These are phyloP conservation scores for Ephemerocybe angulata DNA, from an alignment of 768 basidiomycete genomes.

Conservation along the genomic window DNA sequence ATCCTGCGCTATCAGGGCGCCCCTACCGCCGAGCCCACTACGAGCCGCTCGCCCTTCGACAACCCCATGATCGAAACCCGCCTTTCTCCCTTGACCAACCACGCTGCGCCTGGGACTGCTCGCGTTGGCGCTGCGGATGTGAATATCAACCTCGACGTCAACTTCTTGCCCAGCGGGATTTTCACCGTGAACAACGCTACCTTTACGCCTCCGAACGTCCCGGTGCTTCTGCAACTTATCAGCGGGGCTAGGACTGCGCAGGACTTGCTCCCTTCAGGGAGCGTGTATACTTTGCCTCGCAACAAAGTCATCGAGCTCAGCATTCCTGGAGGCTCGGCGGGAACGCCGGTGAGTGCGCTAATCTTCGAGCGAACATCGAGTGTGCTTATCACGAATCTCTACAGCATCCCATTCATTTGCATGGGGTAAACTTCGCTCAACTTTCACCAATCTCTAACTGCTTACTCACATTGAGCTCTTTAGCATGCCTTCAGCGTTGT, in stretches of 20 bases:
- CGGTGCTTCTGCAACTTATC: conserved; percentile 22
- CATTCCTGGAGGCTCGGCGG: conserved; percentile 23
- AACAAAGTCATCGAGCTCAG: conserved; percentile 33
- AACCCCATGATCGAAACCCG: conserved; percentile 30
- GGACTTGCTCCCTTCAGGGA: conserved; percentile 4
- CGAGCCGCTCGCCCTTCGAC: conserved; percentile 13
- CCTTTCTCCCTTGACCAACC: conserved; percentile 35
- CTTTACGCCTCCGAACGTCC: conserved; percentile 4
- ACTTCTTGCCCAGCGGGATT: conserved; percentile 3
- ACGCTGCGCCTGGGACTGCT: conserved; percentile 29
- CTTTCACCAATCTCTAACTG: background rate
- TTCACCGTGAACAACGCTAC: conserved; percentile 7
- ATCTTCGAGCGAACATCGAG: background rate
- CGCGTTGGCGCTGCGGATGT: conserved; percentile 41
- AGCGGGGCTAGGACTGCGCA: conserved; percentile 21
- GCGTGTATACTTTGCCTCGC: conserved; percentile 2
- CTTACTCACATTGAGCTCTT: background rate
- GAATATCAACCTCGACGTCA: conserved; percentile 32
- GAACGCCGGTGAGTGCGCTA: conserved; percentile 22
- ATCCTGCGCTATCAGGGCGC: conserved; percentile 49
- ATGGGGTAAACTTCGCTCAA: conserved; percentile 19
- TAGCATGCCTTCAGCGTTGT: conserved; percentile 38
- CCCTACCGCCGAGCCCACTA: conserved; percentile 36
- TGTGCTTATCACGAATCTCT: background rate
- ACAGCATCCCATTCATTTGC: conserved; percentile 29